Evolutionary conservation across 176 grass and related monocot genomes (phyloP).

Genomic region (Musa acuminata): DNA sequence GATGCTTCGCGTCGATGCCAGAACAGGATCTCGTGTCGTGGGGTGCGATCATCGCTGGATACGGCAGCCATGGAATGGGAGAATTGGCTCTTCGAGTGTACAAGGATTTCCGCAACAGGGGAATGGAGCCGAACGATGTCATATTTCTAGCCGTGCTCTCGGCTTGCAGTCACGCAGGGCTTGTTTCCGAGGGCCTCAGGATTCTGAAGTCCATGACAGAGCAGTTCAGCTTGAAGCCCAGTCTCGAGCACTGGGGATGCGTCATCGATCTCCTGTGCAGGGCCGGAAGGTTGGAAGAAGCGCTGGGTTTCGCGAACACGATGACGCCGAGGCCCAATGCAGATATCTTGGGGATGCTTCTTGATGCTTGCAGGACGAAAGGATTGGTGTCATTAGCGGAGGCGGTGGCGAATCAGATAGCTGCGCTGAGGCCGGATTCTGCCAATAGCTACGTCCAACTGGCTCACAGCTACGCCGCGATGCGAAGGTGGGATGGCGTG

Average conservation of each 20-base stretch:
- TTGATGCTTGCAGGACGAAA: conserved; percentile 18
- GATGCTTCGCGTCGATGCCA: conserved; percentile 15
- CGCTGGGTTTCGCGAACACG: conserved; percentile 3
- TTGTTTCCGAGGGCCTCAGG: conserved; percentile 18
- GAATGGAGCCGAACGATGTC: conserved; percentile 14
- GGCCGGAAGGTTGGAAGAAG: conserved; percentile 18
- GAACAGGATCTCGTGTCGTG: conserved; percentile 16
- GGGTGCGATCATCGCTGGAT: conserved; percentile 12
- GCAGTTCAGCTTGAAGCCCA: conserved; percentile 1
- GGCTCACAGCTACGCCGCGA: conserved; percentile 18
- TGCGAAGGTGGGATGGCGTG: conserved; percentile 20
- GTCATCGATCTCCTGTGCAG: conserved; percentile 21
- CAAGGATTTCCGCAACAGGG: not conserved
- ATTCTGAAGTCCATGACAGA: conserved; percentile 18
- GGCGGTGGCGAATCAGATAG: conserved; percentile 9
- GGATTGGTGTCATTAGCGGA: not conserved
- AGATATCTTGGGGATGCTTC: conserved; percentile 20
- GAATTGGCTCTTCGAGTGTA: conserved; percentile 14
- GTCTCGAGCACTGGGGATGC: conserved; percentile 24
- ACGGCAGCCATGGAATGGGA: conserved; percentile 19
- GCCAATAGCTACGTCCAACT: conserved; percentile 24
- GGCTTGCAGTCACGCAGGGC: conserved; percentile 25
- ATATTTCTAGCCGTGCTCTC: conserved; percentile 25
- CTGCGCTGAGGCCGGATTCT: conserved; percentile 6
- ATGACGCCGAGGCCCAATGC: conserved; percentile 12